Evolutionary conservation across 768 basidiomycete genomes (phyloP).

Genomic region (Trametes cingulata): DNA sequence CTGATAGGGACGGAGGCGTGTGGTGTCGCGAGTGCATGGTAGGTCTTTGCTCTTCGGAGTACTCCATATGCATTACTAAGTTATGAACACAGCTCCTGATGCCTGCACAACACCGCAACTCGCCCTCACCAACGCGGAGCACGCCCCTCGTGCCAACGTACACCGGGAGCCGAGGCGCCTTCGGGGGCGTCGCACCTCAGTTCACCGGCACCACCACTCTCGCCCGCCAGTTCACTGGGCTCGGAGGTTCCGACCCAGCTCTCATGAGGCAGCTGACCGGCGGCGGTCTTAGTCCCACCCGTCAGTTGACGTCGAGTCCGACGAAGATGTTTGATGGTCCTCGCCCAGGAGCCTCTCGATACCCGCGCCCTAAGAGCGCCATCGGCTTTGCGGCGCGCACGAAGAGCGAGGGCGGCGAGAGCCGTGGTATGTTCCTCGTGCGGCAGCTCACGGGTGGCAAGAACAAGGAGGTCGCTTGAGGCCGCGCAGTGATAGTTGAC

Average conservation of each 20-base stretch:
- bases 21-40: conserved; percentile 89
- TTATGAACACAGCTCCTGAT: conserved; percentile 52
- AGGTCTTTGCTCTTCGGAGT: conserved; percentile 29
- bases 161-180: conserved; percentile 38
- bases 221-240: conserved; percentile 73
- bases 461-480: conserved; percentile 16
- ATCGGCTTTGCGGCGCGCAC: conserved; percentile 59
- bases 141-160: conserved; percentile 45
- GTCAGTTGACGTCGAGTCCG: conserved; percentile 65
- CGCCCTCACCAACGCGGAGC: conserved; percentile 54
- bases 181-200: conserved; percentile 49
- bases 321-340: conserved; percentile 62
- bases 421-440: conserved; percentile 73
- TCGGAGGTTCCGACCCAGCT: conserved; percentile 40
- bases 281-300: conserved; percentile 63
- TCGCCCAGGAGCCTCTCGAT: conserved; percentile 40
- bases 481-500: neutral
- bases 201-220: conserved; percentile 71
- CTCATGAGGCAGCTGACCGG: conserved; percentile 63
- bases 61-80: conserved; percentile 12
- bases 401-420: conserved; percentile 53
- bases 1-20: conserved; percentile 63
- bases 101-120: conserved; percentile 47
- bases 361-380: conserved; percentile 75
- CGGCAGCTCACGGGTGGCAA: conserved; percentile 71